These are phyloP conservation scores for Fusarium xylarioides DNA, from an alignment of 2,329 filamentous ascomycete species.

Conservation along the genomic window DNA sequence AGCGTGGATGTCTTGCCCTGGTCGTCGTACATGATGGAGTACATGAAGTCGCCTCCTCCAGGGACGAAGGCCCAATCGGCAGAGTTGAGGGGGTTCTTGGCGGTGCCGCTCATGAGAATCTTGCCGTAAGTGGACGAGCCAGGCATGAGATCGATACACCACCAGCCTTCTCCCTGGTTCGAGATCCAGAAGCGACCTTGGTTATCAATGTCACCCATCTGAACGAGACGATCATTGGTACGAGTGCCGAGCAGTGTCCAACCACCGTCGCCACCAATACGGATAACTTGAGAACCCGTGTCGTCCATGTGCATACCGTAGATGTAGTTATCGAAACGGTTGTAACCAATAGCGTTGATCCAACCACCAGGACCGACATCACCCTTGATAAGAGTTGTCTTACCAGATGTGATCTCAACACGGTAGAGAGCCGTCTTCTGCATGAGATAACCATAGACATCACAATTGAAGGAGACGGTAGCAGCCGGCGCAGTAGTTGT, in stretches of 20 bases:
- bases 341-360: conserved; percentile 38
- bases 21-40: conserved; percentile 15
- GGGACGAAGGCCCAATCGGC: conserved; percentile 41
- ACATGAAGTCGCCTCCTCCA: conserved; percentile 39
- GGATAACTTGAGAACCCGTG: conserved; percentile 34
- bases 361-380: conserved; percentile 30
- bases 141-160: conserved; percentile 35
- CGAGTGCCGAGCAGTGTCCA: conserved; percentile 26
- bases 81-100: not conserved
- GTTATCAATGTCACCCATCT: conserved; percentile 40
- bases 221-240: conserved; percentile 20
- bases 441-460: conserved; percentile 33
- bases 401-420: conserved; percentile 26
- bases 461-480: conserved; percentile 19
- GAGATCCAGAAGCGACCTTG: conserved; percentile 38
- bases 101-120: conserved; percentile 29
- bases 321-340: conserved; percentile 34
- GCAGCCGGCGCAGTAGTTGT: not conserved
- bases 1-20: conserved; percentile 10
- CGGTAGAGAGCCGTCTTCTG: conserved; percentile 29
- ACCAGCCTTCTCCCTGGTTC: conserved; percentile 34
- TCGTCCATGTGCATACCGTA: conserved; percentile 26
- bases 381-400: conserved; percentile 24
- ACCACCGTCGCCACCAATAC: conserved; percentile 33
- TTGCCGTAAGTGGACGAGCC: conserved; percentile 32